Evolutionary conservation across 2,329 filamentous ascomycete genomes (phyloP).

Genomic region (Amylocarpus encephaloides): DNA sequence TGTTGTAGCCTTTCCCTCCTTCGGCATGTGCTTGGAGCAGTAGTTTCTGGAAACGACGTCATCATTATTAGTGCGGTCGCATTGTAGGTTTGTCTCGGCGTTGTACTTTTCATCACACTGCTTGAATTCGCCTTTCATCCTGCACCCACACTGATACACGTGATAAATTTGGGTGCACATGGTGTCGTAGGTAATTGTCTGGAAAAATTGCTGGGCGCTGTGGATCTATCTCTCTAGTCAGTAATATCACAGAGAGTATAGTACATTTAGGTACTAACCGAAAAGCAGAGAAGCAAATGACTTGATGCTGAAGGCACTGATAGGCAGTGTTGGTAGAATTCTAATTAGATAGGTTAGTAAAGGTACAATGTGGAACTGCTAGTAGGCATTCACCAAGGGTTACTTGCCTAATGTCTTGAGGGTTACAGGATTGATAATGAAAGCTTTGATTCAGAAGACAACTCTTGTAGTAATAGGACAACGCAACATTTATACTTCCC

Average conservation of each 20-base stretch:
- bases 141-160: neutral
- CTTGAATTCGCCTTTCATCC: neutral
- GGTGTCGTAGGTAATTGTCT: neutral
- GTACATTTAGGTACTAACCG: neutral
- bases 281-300: neutral
- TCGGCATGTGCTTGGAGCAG: constrained; percentile 1
- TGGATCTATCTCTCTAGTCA: neutral
- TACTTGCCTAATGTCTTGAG: neutral
- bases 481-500: neutral
- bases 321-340: neutral
- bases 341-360: constrained; percentile 1
- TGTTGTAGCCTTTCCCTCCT: neutral
- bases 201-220: neutral
- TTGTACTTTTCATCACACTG: constrained; percentile 1
- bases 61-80: neutral
- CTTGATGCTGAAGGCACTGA: constrained; percentile 1
- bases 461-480: neutral
- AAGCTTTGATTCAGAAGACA: neutral
- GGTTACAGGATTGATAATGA: neutral
- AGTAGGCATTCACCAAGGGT: neutral
- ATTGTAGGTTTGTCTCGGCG: neutral
- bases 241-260: neutral
- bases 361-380: neutral
- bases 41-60: neutral
- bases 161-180: constrained; percentile 1